phyloP scores from a whole-genome alignment of 2,329 filamentous ascomycete species.

The Triangularia setosa region DNA sequence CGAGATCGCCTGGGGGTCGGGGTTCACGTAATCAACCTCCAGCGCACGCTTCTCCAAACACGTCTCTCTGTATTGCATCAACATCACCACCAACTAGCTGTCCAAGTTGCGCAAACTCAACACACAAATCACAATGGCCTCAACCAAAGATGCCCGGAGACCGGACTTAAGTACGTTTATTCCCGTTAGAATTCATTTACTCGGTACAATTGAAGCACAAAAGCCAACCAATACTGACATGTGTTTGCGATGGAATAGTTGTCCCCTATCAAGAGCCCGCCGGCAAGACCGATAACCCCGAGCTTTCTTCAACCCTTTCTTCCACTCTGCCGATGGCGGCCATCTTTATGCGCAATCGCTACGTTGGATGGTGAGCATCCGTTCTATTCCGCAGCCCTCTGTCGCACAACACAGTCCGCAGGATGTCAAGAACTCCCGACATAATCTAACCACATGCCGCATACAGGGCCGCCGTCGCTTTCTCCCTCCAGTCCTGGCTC shows the following conservation, averaged over 20 bases:
- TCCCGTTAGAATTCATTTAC: neutral
- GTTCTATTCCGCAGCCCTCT: neutral
- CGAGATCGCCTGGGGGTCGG: neutral
- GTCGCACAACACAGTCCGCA: too few species aligned
- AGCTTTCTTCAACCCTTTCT: constrained; percentile 66
- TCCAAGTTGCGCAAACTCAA: constrained; percentile 2
- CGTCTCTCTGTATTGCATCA: constrained; percentile 6
- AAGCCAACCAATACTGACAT: constrained; percentile 10
- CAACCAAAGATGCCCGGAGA: constrained; percentile 42
- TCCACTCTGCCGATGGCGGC: constrained; percentile 93
- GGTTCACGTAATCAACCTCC: neutral
- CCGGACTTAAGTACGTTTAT: constrained; percentile 40
- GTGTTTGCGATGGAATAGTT: constrained; percentile 47
- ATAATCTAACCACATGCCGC: neutral
- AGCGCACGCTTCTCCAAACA: constrained; percentile 7
- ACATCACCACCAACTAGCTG: neutral
- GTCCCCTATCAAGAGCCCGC: constrained; percentile 81
- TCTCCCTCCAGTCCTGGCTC: constrained; percentile 69
- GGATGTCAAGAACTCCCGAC: too few species aligned
- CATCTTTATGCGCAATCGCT: constrained; percentile 90
- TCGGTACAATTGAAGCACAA: neutral
- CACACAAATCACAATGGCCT: constrained; percentile 34
- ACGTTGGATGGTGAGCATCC: constrained; percentile 57
- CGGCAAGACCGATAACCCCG: constrained; percentile 58
- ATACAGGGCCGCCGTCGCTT: constrained; percentile 65